Evolutionary conservation across 495 filamentous ascomycete species (phyloP).

Genomic region (Chlorociboria aeruginascens): DNA sequence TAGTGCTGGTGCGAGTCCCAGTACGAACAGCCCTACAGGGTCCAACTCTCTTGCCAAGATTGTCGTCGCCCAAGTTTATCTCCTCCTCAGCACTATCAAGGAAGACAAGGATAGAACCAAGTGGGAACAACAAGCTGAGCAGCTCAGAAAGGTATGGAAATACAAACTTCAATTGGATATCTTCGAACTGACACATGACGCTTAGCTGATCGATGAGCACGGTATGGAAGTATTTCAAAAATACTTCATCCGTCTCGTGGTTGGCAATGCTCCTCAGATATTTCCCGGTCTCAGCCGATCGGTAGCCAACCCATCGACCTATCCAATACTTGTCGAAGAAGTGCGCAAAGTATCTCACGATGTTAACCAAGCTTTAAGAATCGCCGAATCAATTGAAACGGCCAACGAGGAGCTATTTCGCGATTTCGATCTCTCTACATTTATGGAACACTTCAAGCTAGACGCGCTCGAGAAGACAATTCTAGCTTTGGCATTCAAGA

Average conservation of each 20-base stretch:
- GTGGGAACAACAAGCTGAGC: slow-evolving; percentile 87
- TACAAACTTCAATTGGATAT: neutral
- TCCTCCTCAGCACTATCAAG: slow-evolving; percentile 85
- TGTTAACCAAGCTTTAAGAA: slow-evolving; percentile 70
- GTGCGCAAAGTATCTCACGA: slow-evolving; percentile 75
- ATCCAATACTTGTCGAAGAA: slow-evolving; percentile 68
- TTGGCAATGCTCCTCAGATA: slow-evolving; percentile 72
- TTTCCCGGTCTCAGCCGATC: slow-evolving; percentile 63
- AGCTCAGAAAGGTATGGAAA: slow-evolving; percentile 67
- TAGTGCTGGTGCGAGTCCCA: slow-evolving; percentile 48
- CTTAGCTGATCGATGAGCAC: slow-evolving; percentile 81
- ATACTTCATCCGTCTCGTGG: slow-evolving; percentile 82
- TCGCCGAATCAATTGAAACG: slow-evolving; percentile 84
- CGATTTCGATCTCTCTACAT: slow-evolving; percentile 85
- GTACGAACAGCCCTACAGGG: slow-evolving; percentile 49
- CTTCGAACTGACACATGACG: slow-evolving; percentile 10
- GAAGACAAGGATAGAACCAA: slow-evolving; percentile 83
- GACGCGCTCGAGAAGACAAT: slow-evolving; percentile 77
- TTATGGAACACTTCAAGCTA: slow-evolving; percentile 88
- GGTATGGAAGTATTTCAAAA: slow-evolving; percentile 92
- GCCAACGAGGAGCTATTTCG: slow-evolving; percentile 77
- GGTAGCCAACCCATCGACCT: slow-evolving; percentile 63
- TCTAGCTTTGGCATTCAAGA: slow-evolving; percentile 82
- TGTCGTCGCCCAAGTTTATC: slow-evolving; percentile 85
- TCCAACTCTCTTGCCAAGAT: slow-evolving; percentile 66